Percentiles rank a stretch among this genome's conserved stretches.
phyloP scores from a whole-genome alignment of 495 filamentous ascomycete genomes.

The Ascodesmis nigricans region DNA sequence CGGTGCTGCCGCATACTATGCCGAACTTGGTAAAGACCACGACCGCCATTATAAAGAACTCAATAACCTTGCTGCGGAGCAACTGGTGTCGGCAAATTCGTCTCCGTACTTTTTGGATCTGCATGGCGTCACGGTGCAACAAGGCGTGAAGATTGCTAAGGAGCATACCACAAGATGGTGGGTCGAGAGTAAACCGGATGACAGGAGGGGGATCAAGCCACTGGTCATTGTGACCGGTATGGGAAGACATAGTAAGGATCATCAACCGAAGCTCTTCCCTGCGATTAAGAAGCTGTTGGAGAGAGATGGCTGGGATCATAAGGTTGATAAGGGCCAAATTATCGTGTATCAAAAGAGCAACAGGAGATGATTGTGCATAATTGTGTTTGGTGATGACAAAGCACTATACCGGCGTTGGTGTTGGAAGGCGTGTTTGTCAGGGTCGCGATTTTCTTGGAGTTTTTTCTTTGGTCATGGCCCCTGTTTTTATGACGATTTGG shows the following conservation, averaged over 20 bases:
- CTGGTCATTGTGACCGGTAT: constrained; percentile 62
- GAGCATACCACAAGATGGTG: constrained; percentile 56
- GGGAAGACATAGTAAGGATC: constrained; percentile 57
- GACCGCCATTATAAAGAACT: constrained; percentile 25
- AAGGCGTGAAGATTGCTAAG: constrained; percentile 54
- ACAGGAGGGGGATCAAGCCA: constrained; percentile 22
- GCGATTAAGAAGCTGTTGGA: constrained; percentile 58
- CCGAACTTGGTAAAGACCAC: constrained; percentile 33
- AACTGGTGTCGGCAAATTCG: constrained; percentile 38
- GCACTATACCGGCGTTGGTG: too few species aligned
- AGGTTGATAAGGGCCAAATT: constrained; percentile 42
- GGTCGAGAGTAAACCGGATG: constrained; percentile 34
- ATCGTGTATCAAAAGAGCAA: too few species aligned
- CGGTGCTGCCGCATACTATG: constrained; percentile 45
- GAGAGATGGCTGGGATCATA: constrained; percentile 62
- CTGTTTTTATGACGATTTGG: too few species aligned
- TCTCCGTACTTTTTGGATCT: constrained; percentile 41
- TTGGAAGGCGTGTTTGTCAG: too few species aligned
- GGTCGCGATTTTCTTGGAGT: too few species aligned
- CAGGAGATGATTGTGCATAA: too few species aligned
- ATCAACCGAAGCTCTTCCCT: constrained; percentile 49
- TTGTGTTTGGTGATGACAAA: too few species aligned
- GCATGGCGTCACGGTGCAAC: constrained; percentile 60
- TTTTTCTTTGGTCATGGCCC: too few species aligned
- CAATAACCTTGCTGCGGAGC: constrained; percentile 29